These are phyloP conservation scores for Citrullus colocynthis DNA, from an alignment of 306 rosid genomes.

Conservation along the genomic window DNA sequence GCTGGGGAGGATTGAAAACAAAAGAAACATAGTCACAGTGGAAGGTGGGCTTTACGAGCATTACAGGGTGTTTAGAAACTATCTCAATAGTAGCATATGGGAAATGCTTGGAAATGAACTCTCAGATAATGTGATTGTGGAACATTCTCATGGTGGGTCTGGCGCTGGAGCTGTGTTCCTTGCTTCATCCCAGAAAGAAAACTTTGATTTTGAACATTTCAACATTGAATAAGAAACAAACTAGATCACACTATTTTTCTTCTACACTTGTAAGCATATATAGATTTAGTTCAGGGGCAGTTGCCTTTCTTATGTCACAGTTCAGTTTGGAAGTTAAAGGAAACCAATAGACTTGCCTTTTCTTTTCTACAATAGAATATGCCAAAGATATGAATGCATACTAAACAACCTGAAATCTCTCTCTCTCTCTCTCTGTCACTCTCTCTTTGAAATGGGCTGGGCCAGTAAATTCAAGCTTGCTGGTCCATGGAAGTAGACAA, in stretches of 20 bases:
- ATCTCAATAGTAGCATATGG: constrained; percentile 59
- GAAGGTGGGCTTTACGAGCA: constrained; percentile 71
- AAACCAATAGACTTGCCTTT: constrained; percentile 22
- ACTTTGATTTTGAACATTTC: not conserved
- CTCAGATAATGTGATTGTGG: constrained; percentile 43
- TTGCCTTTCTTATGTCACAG: not conserved
- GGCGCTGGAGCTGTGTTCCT: constrained; percentile 53
- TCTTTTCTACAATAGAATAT: not conserved
- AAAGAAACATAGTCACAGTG: constrained; percentile 41
- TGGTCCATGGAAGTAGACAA: not conserved
- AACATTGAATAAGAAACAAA: not conserved
- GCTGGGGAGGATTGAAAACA: constrained; percentile 38
- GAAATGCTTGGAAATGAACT: constrained; percentile 63
- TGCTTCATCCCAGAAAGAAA: constrained; percentile 39
- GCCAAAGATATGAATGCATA: not conserved
- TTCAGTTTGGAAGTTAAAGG: not conserved
- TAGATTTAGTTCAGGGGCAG: not conserved
- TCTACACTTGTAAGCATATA: not conserved
- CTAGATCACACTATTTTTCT: not conserved
- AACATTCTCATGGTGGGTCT: constrained; percentile 63
- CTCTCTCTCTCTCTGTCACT: not conserved
- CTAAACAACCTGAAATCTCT: not conserved
- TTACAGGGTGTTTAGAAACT: constrained; percentile 51
- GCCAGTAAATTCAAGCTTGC: not conserved
- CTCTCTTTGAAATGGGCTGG: not conserved